Evolutionary conservation across 148 eudicot species (phyloP), one percentile per base, ranked within the genome.

Genomic region (Rhododendron henanense): DNA sequence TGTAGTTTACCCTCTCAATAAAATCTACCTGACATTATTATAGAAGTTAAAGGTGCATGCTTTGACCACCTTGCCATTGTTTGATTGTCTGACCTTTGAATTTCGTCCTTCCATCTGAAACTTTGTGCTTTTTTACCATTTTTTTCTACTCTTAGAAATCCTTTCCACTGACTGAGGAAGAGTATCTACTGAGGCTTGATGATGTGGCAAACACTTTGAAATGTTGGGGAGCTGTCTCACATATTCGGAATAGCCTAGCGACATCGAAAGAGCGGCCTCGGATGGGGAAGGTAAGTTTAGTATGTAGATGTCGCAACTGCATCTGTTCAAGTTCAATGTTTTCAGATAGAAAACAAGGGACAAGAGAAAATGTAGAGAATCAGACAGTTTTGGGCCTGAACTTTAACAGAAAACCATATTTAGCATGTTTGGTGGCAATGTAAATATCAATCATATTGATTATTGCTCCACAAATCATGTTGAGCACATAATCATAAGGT

Each of bases 141-240:
- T 89, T 67, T 31, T 71, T 55, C 76, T 71, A 71, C 78, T 75
- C 88, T 6, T 9, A 96, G 98, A 94, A 94, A 92, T 96, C 97
- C 35, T 95, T 96, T 85, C 99, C 99, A 3, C 85, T 96, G 86
- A 96, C 94, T 0, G 99, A 96, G 88, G 99, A 95, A 87, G 99
- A 96, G 88, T 96, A 96, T 90, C 87, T 96, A 84, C 79, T 92
- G 91, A 92, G 99, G 92, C 98, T 96, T 75, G 99, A 96, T 87
- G 98, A 95, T 84, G 99, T 96, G 82, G 99, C 99, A 81, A 96
- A 95, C 90, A 90, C 88, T n/a, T 90, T 96, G 89, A 96, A 90
- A 89, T 96, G 98, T 85, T 96, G 99, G 99, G 99, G 99, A 85
- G 99, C 98, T 78, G 99, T 95, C 81, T 95, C 99, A 69, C 99